A percentile compares a stretch with the other conserved stretches of the same genome.
Evolutionary conservation across 192 early-diverging fungal species (phyloP).

Genomic region (Funneliformis geosporum): DNA sequence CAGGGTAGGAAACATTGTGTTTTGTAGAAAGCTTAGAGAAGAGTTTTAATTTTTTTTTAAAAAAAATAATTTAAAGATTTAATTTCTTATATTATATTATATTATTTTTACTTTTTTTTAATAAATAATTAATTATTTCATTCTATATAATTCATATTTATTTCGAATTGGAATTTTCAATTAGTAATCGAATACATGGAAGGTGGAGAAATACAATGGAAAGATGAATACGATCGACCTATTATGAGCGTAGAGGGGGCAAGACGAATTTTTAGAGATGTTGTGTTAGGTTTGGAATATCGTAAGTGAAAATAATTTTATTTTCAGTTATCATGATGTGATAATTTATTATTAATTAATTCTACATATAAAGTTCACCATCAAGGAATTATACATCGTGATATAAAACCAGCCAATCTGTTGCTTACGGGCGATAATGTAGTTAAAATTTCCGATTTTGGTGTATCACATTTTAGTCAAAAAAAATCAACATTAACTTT

Average conservation of each 20-base stretch:
- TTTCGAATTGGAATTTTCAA: too few species aligned
- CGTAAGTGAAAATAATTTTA: constrained; percentile 50
- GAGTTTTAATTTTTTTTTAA: too few species aligned
- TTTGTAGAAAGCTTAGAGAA: constrained; percentile 8
- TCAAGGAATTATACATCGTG: constrained; percentile 94
- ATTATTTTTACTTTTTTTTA: too few species aligned
- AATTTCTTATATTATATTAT: too few species aligned
- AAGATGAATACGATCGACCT: constrained; percentile 65
- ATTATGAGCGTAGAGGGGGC: constrained; percentile 63
- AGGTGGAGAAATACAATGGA: constrained; percentile 92
- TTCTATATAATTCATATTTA: not conserved
- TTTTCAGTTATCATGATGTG: not conserved
- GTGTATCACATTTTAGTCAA: constrained; percentile 85
- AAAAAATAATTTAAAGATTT: too few species aligned
- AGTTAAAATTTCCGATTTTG: constrained; percentile 99
- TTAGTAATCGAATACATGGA: constrained; percentile 87
- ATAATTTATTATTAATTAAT: constrained; percentile 16
- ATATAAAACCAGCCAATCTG: constrained; percentile 98
- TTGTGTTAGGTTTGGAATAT: constrained; percentile 91
- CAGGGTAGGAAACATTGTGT: not conserved
- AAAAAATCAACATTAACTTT: constrained; percentile 34
- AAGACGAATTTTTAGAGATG: constrained; percentile 83
- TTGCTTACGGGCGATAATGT: constrained; percentile 69
- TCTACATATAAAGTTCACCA: constrained; percentile 70
- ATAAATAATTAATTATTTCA: too few species aligned